Conservation (phyloP, 1,284 basidiomycete genomes). For the Tilletia caries region DNA sequence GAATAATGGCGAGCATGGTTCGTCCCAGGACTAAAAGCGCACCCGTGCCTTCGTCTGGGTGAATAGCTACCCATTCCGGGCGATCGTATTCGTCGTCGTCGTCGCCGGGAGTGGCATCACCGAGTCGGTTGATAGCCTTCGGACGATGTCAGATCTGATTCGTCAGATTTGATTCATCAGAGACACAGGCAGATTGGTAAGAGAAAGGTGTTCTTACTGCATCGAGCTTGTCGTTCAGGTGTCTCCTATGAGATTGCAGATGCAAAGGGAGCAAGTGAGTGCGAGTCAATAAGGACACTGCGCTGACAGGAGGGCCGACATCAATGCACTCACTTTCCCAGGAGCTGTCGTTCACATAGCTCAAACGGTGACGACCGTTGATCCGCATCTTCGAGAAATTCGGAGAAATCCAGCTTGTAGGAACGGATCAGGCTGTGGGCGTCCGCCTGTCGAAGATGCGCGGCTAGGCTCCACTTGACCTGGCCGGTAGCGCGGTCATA, state of each 20-base stretch:
- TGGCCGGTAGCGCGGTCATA: background rate
- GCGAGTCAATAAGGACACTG: too few species aligned
- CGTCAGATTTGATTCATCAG: too few species aligned
- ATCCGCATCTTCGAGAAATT: background rate
- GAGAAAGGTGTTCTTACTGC: too few species aligned
- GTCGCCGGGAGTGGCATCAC: too few species aligned
- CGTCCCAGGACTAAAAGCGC: background rate
- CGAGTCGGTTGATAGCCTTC: too few species aligned
- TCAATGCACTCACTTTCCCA: background rate
- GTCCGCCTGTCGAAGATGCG: background rate
- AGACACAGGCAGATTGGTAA: too few species aligned
- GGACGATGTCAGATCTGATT: too few species aligned
- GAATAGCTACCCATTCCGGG: background rate
- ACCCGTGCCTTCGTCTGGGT: slow-evolving; percentile 2
- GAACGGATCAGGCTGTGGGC: background rate
- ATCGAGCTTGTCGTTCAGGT: too few species aligned
- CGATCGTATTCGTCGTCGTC: too few species aligned
- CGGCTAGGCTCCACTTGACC: slow-evolving; percentile 1
- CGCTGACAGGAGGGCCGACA: too few species aligned
- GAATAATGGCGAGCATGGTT: background rate
- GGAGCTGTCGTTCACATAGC: background rate
- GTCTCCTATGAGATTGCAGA: too few species aligned
- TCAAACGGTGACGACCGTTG: background rate
- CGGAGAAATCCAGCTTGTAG: background rate
- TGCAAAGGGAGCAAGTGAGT: too few species aligned